Conservation (phyloP, 2,329 filamentous ascomycete genomes). For the Beauveria bassiana region DNA sequence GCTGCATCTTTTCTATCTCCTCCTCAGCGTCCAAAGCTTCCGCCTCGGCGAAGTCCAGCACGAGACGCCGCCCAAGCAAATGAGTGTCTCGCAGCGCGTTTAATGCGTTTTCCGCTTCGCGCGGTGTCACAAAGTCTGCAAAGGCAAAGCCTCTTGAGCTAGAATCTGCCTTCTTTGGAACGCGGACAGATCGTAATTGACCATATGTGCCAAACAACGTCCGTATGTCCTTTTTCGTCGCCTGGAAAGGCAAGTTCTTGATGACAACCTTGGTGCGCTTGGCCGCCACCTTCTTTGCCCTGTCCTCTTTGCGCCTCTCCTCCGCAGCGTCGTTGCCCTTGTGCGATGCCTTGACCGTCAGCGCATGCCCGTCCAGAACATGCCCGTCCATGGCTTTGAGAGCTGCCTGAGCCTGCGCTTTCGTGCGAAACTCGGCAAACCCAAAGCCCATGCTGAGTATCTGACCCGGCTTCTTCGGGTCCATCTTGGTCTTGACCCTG, state of each 20-base stretch:
- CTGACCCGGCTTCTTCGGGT: constrained; percentile 84
- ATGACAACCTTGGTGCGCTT: constrained; percentile 88
- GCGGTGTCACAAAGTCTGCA: constrained; percentile 85
- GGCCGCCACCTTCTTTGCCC: constrained; percentile 68
- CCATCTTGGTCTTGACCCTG: constrained; percentile 84
- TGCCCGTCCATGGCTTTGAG: constrained; percentile 81
- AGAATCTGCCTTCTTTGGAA: constrained; percentile 91
- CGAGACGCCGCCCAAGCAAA: constrained; percentile 79
- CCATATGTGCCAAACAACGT: constrained; percentile 84
- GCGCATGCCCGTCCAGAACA: constrained; percentile 76
- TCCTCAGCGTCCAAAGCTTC: constrained; percentile 89
- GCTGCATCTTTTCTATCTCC: constrained; percentile 94
- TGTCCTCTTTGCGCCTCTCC: constrained; percentile 74
- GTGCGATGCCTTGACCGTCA: constrained; percentile 81
- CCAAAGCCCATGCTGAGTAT: constrained; percentile 95
- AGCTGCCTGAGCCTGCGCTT: constrained; percentile 71
- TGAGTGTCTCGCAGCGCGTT: constrained; percentile 88
- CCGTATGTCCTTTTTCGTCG: constrained; percentile 84
- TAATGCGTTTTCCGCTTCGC: constrained; percentile 85
- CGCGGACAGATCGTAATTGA: constrained; percentile 81
- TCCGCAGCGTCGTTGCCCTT: constrained; percentile 81
- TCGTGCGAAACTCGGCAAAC: constrained; percentile 80
- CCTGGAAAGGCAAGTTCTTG: constrained; percentile 97
- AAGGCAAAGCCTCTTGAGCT: constrained; percentile 91
- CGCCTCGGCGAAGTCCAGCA: constrained; percentile 84